phyloP scores from a whole-genome alignment of 768 basidiomycete species.

The Tylopilus rubrobrunneus region DNA sequence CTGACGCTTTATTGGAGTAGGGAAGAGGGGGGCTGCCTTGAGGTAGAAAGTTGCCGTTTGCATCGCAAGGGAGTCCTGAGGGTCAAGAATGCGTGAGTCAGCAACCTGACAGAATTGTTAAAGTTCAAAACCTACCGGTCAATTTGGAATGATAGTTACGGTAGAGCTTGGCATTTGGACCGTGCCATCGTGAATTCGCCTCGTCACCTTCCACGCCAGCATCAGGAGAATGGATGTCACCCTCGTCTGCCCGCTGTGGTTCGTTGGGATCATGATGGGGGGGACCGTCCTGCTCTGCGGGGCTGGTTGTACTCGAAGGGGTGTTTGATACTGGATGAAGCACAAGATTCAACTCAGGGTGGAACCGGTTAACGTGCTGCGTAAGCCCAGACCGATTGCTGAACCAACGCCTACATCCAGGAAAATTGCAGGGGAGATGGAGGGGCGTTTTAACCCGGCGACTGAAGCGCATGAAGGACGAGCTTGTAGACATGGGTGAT shows the following conservation, averaged over 20 bases:
- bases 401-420: background rate
- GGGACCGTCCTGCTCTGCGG: too few relatives aligned
- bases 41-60: background rate
- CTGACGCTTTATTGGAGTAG: background rate
- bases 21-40: background rate
- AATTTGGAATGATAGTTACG: slow-evolving; percentile 1
- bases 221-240: too few relatives aligned
- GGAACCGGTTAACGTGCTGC: background rate
- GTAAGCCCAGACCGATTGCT: background rate
- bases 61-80: background rate
- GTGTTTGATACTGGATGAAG: too few relatives aligned
- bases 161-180: background rate
- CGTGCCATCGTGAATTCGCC: background rate
- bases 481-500: background rate
- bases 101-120: too few relatives aligned
- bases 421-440: background rate
- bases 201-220: background rate
- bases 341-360: background rate
- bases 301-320: too few relatives aligned
- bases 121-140: background rate
- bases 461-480: background rate
- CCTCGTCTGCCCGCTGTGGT: too few relatives aligned
- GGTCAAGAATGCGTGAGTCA: background rate
- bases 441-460: background rate
- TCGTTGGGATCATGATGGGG: too few relatives aligned